These are phyloP conservation scores for Licmophora abbreviata DNA, from an alignment of 108 stramenopile genomes.

Conservation along the genomic window DNA sequence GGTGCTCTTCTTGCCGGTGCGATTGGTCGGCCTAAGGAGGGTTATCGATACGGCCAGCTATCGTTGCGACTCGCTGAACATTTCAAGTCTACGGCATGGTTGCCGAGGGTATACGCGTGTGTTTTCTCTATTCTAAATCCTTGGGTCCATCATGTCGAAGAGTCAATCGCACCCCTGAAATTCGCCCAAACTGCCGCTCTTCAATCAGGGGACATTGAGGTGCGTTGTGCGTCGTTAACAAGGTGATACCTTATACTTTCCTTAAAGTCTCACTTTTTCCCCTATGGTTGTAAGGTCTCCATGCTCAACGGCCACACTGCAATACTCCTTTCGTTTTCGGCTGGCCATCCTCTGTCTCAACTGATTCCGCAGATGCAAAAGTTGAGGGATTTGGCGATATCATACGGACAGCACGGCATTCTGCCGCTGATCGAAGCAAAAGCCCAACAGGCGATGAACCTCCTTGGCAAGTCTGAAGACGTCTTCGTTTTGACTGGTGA, in stretches of 20 bases:
- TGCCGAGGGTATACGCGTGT: conserved; percentile 4
- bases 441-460: no score
- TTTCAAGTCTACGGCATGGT: conserved; percentile 7
- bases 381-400: no score
- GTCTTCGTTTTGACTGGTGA: background rate
- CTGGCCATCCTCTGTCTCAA: background rate
- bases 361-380: background rate
- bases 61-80: conserved; percentile 1
- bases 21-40: background rate
- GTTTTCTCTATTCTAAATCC: background rate
- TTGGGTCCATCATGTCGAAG: conserved; percentile 13
- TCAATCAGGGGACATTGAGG: conserved; percentile 11
- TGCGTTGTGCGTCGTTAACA: conserved; percentile 8
- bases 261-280: no score
- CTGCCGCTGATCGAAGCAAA: background rate
- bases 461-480: conserved; percentile 14
- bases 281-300: no score
- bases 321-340: no score
- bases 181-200: conserved; percentile 14
- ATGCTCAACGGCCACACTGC: no score
- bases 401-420: background rate
- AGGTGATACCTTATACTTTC: no score
- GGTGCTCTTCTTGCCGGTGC: background rate
- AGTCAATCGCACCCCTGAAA: conserved; percentile 17
- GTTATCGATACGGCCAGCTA: background rate